Conservation (phyloP, 805 yeast genomes). For the Pichia pseudocactophila region DNA sequence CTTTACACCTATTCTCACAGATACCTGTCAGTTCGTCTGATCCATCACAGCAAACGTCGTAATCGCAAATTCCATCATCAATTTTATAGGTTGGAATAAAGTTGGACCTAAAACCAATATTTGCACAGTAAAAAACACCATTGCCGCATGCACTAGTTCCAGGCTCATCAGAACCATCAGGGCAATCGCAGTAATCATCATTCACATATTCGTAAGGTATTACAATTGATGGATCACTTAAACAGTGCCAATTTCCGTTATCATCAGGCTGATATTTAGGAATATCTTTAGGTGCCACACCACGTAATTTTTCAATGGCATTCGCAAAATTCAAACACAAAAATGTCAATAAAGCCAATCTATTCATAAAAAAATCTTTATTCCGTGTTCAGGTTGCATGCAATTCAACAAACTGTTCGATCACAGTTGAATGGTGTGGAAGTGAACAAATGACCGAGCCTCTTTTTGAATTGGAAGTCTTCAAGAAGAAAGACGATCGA, state of each 20-base stretch:
- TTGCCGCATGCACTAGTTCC: constrained; percentile 78
- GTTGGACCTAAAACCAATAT: constrained; percentile 58
- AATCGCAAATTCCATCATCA: constrained; percentile 89
- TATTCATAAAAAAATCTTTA: too few species aligned
- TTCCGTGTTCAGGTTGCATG: too few species aligned
- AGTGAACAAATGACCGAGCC: too few species aligned
- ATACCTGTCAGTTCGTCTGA: constrained; percentile 57
- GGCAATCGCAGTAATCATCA: constrained; percentile 92
- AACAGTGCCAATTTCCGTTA: constrained; percentile 59
- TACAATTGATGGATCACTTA: constrained; percentile 54
- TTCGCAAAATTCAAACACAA: constrained; percentile 13
- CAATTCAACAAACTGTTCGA: too few species aligned
- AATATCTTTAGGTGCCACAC: constrained; percentile 33
- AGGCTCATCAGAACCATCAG: constrained; percentile 96
- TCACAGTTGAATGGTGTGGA: too few species aligned
- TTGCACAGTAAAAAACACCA: constrained; percentile 60
- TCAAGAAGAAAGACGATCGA: too few species aligned
- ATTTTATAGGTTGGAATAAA: constrained; percentile 60
- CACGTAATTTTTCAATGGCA: constrained; percentile 13
- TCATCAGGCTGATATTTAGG: constrained; percentile 41
- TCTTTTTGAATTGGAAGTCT: too few species aligned
- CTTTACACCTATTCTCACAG: constrained; percentile 53
- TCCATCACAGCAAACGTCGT: constrained; percentile 87
- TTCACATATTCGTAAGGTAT: constrained; percentile 59
- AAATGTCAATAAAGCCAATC: neutral